Evolutionary conservation across 352 stramenopile genomes (phyloP), one percentile per base, ranked within the genome.

Genomic region (Aphanomyces astaci): DNA sequence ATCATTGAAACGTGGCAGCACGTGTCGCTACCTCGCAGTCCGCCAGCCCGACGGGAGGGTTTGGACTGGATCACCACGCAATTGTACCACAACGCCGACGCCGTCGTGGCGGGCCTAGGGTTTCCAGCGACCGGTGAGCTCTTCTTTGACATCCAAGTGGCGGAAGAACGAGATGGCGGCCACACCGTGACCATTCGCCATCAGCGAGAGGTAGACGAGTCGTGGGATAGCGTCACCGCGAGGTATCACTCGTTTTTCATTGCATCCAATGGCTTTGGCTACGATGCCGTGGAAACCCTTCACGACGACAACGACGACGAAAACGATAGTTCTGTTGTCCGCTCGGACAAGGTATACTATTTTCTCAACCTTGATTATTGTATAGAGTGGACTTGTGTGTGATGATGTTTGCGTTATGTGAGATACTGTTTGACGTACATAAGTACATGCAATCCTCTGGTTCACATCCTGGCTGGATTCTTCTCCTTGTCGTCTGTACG

Each of bases 31-130:
- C 56, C 27, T 2, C 9, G 4, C 3, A 19, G 10, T 3, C 32
- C 32, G 33, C 4, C 3, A 3, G 56, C 56, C 11, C 31, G 56
- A 28, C 36, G 15, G 4, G 32, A 33, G 3, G 56, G 56, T 3
- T 31, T 64, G 19, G 56, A 64, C 36, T 64, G 56, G 56, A 64
- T 64, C 56, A 64, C 56, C 10, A 10, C 15, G 32, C 56, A 64
- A 27, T 25, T 64, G 15, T 64, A 52, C 56, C 56, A 64, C 56
- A 51, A 27, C 31, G 30, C 33, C 4, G 13, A 32, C 22, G 27
- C 27, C 4, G 25, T 64, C 19, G 19, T 64, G 15, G 31, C 56
- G 1, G 19, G 3, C 17, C 15, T 52, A 15, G 32, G 4, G 17
- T 64, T 64, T 64, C 56, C 56, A 5, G 32, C 36, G 3, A 52